Base-by-base conservation (phyloP, 345 rosid species). In the Combretum micranthum region DNA sequence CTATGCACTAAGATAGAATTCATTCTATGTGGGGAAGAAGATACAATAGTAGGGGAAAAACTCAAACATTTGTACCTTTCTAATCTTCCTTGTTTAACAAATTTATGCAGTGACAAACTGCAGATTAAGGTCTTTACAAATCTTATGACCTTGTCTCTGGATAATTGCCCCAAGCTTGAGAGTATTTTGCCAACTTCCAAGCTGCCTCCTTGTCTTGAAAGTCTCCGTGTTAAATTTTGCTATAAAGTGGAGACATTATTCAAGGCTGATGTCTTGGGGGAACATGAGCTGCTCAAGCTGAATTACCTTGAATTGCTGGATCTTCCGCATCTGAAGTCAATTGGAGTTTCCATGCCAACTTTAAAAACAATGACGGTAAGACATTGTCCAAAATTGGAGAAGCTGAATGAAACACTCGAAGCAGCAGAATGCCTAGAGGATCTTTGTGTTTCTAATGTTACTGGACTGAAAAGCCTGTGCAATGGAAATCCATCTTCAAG, bases 141-240 rank as follows among this genome's bases (percentile, higher is more conserved):
- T 47, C 77, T 85, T 44, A 78, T 62, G 56, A 48, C 45, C 1
- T 66, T 85, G 74, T 50, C 53, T 60, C 16, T 85, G 4, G 84
- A 80, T 20, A 76, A 71, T 55, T 82, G 86, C 49, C 84, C 83
- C 6, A 63, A 15, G 54, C 79, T 82, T 22, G 56, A 20, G 50
- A 32, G 61, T 13, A 48, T 69, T 52, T 80, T 76, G 67, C 37
- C 71, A 12, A 52, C 66, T 6, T 7, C 0, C 12, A 53, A 57
- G 60, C 18, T 64, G 37, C 82, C 81, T 0, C 51, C n/a, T 57
- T 66, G 52, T 48, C 78, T 82, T 19, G 51, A 57, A 65, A 68
- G 12, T 25, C 65, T 85, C 12, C 55, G 64, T 26, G 42, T 82
- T 45, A 72, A 53, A 23, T 73, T 74, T 44, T 82, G 86, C 55